Conservation (phyloP, 2,329 filamentous ascomycete species). For the Fusarium albidum region DNA sequence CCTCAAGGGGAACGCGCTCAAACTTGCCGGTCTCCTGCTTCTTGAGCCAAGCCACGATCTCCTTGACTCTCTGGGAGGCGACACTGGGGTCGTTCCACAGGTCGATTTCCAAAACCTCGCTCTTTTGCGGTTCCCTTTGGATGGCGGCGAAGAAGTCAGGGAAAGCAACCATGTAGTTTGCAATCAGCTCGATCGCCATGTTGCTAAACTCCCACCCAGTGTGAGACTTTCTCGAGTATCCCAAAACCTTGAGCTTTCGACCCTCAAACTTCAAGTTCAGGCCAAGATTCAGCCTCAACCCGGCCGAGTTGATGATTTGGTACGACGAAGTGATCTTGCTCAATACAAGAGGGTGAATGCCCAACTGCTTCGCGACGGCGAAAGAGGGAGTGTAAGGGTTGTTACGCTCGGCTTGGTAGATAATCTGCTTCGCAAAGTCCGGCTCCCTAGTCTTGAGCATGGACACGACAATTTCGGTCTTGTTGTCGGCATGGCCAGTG, state of each 20-base stretch:
- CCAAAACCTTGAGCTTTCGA: conserved; percentile 93
- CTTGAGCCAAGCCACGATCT: conserved; percentile 94
- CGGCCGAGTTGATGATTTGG: conserved; percentile 79
- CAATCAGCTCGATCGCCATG: conserved; percentile 81
- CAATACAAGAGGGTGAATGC: conserved; percentile 84
- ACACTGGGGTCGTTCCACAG: conserved; percentile 79
- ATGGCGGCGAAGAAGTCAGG: conserved; percentile 95
- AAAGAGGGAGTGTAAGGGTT: conserved; percentile 88
- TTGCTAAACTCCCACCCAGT: conserved; percentile 96
- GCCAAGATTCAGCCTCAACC: conserved; percentile 86
- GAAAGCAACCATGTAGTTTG: conserved; percentile 91
- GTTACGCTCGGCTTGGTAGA: conserved; percentile 71
- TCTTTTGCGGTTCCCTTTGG: conserved; percentile 83
- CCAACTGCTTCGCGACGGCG: conserved; percentile 82
- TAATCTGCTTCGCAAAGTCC: conserved; percentile 82
- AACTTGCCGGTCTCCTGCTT: conserved; percentile 89
- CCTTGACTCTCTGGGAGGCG: conserved; percentile 85
- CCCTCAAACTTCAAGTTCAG: conserved; percentile 97
- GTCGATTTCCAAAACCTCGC: conserved; percentile 83
- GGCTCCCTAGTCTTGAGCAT: conserved; percentile 75
- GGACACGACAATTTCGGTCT: conserved; percentile 81
- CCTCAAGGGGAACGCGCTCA: conserved; percentile 94
- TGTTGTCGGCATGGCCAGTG: conserved; percentile 74
- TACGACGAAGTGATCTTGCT: conserved; percentile 98
- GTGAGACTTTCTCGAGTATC: conserved; percentile 86